These are phyloP conservation scores for Puccinia coronata DNA, from an alignment of 1,284 basidiomycete species.

Conservation along the genomic window DNA sequence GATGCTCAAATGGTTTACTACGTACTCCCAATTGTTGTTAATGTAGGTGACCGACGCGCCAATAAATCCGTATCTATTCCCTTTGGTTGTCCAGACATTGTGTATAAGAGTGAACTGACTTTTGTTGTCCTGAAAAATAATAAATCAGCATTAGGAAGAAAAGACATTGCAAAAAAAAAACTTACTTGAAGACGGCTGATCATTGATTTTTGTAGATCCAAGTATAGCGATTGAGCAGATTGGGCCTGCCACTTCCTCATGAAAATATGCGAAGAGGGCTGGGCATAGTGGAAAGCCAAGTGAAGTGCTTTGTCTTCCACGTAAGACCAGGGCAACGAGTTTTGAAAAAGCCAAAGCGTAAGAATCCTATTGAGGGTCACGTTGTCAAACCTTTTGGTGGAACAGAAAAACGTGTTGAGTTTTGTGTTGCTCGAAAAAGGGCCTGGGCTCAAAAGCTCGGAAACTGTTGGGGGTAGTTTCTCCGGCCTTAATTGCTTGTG, in stretches of 20 bases:
- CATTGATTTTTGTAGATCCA: neutral
- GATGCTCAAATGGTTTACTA: neutral
- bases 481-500: neutral
- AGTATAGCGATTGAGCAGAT: neutral
- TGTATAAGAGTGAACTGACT: conserved; percentile 11
- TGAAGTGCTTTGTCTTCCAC: neutral
- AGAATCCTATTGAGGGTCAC: neutral
- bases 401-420: neutral
- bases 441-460: neutral
- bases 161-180: neutral
- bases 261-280: neutral
- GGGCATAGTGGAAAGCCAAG: neutral
- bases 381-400: neutral
- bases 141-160: neutral
- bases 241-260: neutral
- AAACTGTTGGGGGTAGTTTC: neutral
- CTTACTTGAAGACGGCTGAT: neutral
- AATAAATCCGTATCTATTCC: conserved; percentile 1
- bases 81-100: conserved; percentile 25
- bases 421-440: neutral
- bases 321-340: neutral
- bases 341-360: neutral
- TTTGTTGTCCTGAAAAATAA: neutral
- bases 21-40: neutral
- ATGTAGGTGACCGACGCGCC: conserved; percentile 6